These are phyloP conservation scores for Boletus eberwhitei DNA, from an alignment of 768 basidiomycete genomes.

Conservation along the genomic window DNA sequence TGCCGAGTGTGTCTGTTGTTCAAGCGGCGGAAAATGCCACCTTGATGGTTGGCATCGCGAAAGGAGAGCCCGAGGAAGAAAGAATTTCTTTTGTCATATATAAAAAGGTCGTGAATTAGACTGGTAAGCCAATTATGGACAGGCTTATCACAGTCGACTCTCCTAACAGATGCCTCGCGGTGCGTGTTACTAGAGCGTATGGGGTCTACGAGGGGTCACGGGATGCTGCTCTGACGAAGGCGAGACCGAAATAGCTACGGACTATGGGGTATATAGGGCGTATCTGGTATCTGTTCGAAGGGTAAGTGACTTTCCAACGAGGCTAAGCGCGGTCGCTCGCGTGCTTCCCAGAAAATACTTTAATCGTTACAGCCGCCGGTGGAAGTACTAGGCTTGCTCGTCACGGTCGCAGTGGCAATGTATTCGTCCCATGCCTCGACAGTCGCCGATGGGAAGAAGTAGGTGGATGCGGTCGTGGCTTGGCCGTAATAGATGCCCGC, in stretches of 20 bases:
- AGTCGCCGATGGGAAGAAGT: conserved; percentile 53
- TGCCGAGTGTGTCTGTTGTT: conserved; percentile 48
- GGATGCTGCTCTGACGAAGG: not conserved
- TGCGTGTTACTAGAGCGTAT: no score
- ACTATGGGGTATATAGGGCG: not conserved
- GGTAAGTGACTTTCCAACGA: no score
- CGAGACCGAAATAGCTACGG: not conserved
- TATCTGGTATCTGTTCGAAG: no score
- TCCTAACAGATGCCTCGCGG: no score
- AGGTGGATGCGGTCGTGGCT: conserved; percentile 46
- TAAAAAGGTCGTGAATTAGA: conserved; percentile 12
- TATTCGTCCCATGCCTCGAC: conserved; percentile 55
- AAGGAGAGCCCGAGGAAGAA: not conserved
- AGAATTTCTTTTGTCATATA: not conserved
- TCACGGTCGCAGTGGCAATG: conserved; percentile 42
- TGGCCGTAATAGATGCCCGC: conserved; percentile 54
- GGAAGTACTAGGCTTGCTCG: not conserved
- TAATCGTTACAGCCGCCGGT: not conserved
- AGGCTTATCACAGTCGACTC: no score
- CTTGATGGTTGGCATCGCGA: not conserved
- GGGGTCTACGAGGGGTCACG: not conserved
- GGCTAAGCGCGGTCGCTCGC: not conserved
- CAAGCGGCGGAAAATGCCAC: not conserved
- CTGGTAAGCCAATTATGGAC: not conserved
- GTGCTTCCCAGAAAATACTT: no score